Percentiles rank a stretch among this genome's conserved stretches.
Evolutionary conservation across 331 rosid species (phyloP).

Genomic region (Pyrus hybrid): DNA sequence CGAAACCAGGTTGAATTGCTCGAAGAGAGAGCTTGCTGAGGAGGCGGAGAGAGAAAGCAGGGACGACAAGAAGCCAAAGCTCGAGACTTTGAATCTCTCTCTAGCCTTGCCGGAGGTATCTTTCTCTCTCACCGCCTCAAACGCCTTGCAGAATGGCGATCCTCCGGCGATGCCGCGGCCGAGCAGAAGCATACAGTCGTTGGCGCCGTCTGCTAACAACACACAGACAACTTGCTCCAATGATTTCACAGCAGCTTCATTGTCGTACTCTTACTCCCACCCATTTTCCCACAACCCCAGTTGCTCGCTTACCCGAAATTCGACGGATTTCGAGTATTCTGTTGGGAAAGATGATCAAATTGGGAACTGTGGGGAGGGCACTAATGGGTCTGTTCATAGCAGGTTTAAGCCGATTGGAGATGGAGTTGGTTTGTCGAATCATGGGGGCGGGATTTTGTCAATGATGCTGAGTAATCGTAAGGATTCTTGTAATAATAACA

Average conservation of each 20-base stretch:
- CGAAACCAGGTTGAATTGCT: conserved; percentile 46
- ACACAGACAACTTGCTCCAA: conserved; percentile 66
- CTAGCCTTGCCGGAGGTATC: conserved; percentile 89
- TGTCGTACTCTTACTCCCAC: conserved; percentile 81
- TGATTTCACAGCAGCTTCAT: conserved; percentile 73
- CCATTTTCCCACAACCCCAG: conserved; percentile 85
- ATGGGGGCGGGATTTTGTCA: conserved; percentile 52
- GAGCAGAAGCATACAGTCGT: conserved; percentile 36
- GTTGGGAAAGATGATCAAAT: conserved; percentile 79
- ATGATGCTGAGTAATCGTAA: conserved; percentile 55
- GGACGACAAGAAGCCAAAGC: conserved; percentile 70
- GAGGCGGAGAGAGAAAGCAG: conserved; percentile 46
- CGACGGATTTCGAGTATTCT: conserved; percentile 70
- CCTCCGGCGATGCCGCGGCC: conserved; percentile 40
- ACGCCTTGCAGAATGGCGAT: conserved; percentile 64
- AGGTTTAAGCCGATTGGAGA: conserved; percentile 96
- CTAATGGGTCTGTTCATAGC: conserved; percentile 97
- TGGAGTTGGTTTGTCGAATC: conserved; percentile 61
- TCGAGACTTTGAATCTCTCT: conserved; percentile 81
- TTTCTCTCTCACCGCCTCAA: conserved; percentile 80
- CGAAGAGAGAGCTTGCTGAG: conserved; percentile 70
- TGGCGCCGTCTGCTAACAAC: conserved; percentile 47
- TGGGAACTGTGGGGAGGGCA: conserved; percentile 97
- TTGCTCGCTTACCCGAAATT: conserved; percentile 87
- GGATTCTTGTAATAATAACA: conserved; percentile 29